These are phyloP conservation scores for Penicillium janthinellum DNA, from an alignment of 2,329 filamentous ascomycete genomes.

Conservation along the genomic window DNA sequence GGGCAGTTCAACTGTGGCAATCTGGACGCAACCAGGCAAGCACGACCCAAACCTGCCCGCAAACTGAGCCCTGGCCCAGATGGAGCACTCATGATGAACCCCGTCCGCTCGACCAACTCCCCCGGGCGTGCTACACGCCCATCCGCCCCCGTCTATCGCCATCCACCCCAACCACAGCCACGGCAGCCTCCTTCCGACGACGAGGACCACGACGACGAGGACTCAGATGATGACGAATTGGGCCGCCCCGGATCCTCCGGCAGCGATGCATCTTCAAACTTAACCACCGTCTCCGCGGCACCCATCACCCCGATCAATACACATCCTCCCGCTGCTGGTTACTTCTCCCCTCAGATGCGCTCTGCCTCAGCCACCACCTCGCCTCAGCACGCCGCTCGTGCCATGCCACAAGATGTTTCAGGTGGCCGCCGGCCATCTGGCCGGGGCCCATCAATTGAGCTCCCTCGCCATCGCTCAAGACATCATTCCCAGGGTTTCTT, in stretches of 20 bases:
- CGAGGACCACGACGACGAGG: slow-evolving; percentile 26
- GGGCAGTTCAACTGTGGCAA: neutral
- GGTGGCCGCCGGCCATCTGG: slow-evolving; percentile 42
- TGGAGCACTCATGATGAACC: slow-evolving; percentile 25
- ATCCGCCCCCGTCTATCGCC: slow-evolving; percentile 22
- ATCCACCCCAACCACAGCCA: slow-evolving; percentile 16
- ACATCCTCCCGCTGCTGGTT: slow-evolving; percentile 24
- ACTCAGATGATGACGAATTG: slow-evolving; percentile 37
- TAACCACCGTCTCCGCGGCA: slow-evolving; percentile 46
- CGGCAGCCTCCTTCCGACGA: slow-evolving; percentile 25
- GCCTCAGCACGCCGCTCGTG: slow-evolving; percentile 34
- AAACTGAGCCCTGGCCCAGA: neutral
- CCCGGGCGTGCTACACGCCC: slow-evolving; percentile 22
- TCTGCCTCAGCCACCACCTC: slow-evolving; percentile 37
- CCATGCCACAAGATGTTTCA: slow-evolving; percentile 42
- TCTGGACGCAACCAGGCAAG: neutral
- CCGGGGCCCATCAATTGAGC: slow-evolving; percentile 39
- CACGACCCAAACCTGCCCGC: neutral
- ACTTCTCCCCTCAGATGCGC: slow-evolving; percentile 29
- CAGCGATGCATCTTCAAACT: slow-evolving; percentile 52
- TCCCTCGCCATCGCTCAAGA: slow-evolving; percentile 47
- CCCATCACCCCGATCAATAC: slow-evolving; percentile 42
- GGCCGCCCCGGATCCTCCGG: slow-evolving; percentile 46
- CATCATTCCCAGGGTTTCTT: slow-evolving; percentile 69
- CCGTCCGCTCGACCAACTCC: slow-evolving; percentile 18